Base-by-base conservation (phyloP, 2,329 filamentous ascomycete genomes). In the Xenosphaeropsis pyriputrescens region DNA sequence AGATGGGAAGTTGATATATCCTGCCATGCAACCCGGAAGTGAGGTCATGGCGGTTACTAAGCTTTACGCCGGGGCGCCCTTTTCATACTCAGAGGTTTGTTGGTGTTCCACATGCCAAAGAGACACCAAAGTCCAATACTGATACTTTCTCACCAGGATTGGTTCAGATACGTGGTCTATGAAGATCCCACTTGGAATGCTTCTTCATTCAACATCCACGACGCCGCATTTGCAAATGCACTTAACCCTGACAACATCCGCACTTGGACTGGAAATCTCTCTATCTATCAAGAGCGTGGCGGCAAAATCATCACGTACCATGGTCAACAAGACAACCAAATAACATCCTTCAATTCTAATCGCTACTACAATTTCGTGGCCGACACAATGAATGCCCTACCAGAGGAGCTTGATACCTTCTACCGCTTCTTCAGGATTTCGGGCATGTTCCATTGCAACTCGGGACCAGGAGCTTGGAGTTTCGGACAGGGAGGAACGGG, bases 361-460 rank as follows among this genome's bases (percentile, higher is more conserved):
- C 37, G 45, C 2, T 50, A 48, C 18, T 52, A 53, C 38, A 36
- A 50, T 8, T 35, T 43, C 18, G 14, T 32, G 9, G 14, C 16
- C 5, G 17, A 51, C 18, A 63, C 59, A 0, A 65, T 68, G 62
- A 42, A 47, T 4, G 45, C 54, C 0, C 43, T 51, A 0, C 37
- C 50, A 2, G 34, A 42, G 0, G 41, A 58, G 39, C 47, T 67
- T 5, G 62, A 67, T 40, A 46, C 52, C 1, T 68, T 63, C 41
- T 61, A 68, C 44, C 60, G 68, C 35, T 64, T 60, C 50, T 73
- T 73, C 56, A 58, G 59, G 22, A 65, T 65, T 50, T 64, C 50
- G 40, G 71, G 69, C 6, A 67, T 70, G 56, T 54, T 49, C 4
- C 70, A 74, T 49, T 74, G 69, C 47, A 48, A 43, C 18, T 57